Base-by-base conservation (phyloP, 2,329 filamentous ascomycete genomes). In the Colletotrichum lini region DNA sequence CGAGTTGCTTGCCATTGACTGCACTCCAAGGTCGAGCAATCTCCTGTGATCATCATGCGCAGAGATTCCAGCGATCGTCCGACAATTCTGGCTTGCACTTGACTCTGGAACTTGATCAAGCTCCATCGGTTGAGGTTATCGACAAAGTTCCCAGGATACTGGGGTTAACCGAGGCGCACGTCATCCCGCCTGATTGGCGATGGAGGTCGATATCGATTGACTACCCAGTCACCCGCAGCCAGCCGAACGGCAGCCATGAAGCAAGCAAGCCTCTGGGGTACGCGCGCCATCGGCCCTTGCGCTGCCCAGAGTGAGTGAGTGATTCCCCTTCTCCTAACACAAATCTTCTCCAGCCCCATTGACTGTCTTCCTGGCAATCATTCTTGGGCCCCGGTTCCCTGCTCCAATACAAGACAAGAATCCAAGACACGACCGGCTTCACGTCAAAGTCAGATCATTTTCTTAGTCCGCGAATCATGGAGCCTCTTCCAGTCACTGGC, bases 111-210 rank as follows among this genome's bases (percentile, higher is more conserved):
- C 61, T 12, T 42, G 49, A 23, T 47, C 50, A 44, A 54, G 30
- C 18, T 42, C 42, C 57, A 71, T 54, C 61, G 30, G 52, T 54
- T 56, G 69, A 72, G 58, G 65, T 69, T 72, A 68, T 69, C 58
- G 53, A 72, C 30, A 69, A 54, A 59, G 52, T 70, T 65, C 60
- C 70, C 38, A 66, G 70, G 70, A 71, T 72, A 42, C 70, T 57
- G 57, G 70, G 70, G 70, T 72, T 70, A 70, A 47, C 61, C 70
- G 56, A 70, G 47, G 67, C 38, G 70, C 70, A 72, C 70, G 70
- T 72, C 70, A 72, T 72, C 60, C 67, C 67, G 67, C 67, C 52
- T 47, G 68, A 45, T 70, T 70, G 40, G 66, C 70, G 59, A 67
- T 61, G 61, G 49, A 45, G 21, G 70, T 70, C 60, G 64, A 67